Conservation (phyloP, 805 yeast genomes). For the Cyberlindnera subsufficiens region DNA sequence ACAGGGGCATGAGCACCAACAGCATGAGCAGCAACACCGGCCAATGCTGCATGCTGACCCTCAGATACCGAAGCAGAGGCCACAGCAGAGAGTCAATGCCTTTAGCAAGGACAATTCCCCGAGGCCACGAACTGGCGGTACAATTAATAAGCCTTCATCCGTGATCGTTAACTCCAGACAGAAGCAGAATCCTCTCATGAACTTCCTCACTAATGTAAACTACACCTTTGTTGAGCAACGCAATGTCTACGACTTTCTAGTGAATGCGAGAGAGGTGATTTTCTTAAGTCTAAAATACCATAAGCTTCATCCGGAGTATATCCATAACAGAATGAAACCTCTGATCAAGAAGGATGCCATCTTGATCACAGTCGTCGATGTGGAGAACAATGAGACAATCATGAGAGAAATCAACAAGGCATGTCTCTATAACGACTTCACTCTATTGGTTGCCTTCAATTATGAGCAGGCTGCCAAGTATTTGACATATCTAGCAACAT, state of each 20-base stretch:
- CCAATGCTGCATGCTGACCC: not conserved
- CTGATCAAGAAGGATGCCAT: conserved; percentile 40
- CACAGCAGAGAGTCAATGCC: conserved; percentile 18
- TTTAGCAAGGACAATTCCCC: conserved; percentile 17
- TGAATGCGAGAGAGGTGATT: conserved; percentile 50
- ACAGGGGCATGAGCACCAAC: not conserved
- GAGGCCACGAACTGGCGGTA: conserved; percentile 8
- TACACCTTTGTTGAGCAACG: conserved; percentile 43
- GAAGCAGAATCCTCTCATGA: conserved; percentile 65
- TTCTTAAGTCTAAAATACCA: conserved; percentile 69
- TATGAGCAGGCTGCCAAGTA: conserved; percentile 50
- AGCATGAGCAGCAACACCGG: not conserved
- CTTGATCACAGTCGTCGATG: conserved; percentile 58
- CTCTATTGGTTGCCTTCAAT: conserved; percentile 36
- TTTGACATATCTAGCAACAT: conserved; percentile 26
- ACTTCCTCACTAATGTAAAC: conserved; percentile 46
- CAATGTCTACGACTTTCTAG: conserved; percentile 57
- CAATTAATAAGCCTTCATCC: conserved; percentile 21
- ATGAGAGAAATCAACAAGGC: conserved; percentile 33
- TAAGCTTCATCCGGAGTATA: conserved; percentile 70
- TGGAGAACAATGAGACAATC: conserved; percentile 47
- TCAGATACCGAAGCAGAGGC: conserved; percentile 1
- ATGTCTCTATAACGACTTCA: conserved; percentile 35
- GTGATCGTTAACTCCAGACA: conserved; percentile 61
- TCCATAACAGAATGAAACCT: conserved; percentile 48